phyloP scores from a whole-genome alignment of 2,329 filamentous ascomycete genomes.

The Phialophora verrucosa region DNA sequence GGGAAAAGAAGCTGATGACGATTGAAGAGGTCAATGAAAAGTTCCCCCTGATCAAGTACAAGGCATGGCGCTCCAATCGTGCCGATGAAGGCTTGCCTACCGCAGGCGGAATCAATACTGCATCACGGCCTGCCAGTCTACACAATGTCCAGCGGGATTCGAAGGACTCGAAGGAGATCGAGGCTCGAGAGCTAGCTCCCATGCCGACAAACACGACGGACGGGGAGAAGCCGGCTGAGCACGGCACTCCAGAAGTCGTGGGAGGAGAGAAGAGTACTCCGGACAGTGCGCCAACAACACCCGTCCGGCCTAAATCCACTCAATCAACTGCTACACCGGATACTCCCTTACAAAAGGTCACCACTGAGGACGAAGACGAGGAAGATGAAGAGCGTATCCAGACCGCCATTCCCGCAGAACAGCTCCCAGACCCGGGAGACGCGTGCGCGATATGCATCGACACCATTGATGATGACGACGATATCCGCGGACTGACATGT shows the following conservation, averaged over 20 bases:
- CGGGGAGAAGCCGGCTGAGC: constrained; percentile 28
- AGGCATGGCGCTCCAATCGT: constrained; percentile 84
- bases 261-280: constrained; percentile 37
- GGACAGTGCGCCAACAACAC: constrained; percentile 30
- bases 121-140: constrained; percentile 68
- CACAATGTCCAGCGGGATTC: constrained; percentile 54
- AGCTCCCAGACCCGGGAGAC: constrained; percentile 82
- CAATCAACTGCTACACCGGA: constrained; percentile 36
- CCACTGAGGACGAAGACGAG: constrained; percentile 70
- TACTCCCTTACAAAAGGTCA: constrained; percentile 52
- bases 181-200: constrained; percentile 27
- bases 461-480: constrained; percentile 89
- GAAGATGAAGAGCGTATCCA: constrained; percentile 81
- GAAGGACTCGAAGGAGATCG: constrained; percentile 27
- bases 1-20: constrained; percentile 98
- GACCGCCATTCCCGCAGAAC: constrained; percentile 78
- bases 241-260: constrained; percentile 29
- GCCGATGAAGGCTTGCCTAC: constrained; percentile 83
- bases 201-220: constrained; percentile 22
- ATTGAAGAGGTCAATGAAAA: constrained; percentile 99
- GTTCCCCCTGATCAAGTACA: constrained; percentile 96
- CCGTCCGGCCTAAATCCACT: constrained; percentile 30
- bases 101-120: constrained; percentile 75
- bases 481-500: constrained; percentile 90
- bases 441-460: constrained; percentile 97